Evolutionary conservation across 345 rosid genomes (phyloP), one percentile per base, ranked within the genome.

Genomic region (Salix purpurea): DNA sequence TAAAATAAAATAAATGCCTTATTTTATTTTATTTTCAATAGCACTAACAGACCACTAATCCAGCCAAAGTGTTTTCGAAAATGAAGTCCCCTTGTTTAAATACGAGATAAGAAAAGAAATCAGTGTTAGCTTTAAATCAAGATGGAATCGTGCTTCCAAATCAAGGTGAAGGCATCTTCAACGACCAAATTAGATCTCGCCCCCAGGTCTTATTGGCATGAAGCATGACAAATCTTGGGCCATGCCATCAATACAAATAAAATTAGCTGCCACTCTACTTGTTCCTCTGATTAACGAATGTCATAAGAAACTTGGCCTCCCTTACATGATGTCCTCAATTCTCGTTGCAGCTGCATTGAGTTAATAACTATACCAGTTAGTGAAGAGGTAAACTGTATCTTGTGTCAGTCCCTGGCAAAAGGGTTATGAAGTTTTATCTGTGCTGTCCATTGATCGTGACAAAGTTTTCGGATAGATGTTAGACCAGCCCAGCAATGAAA

Each of bases 401-500:
- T 24, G 15, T 14, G 74, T 81, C 70, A 77, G 74, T 68, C 70
- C 11, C 58, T 13, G 1, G 56, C 65, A 44, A 69, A 18, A 60
- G 23, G 36, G 24, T 32, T n/a, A 16, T 1, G 37, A 32, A 54
- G 30, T 68, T 73, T 74, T 39, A 71, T 36, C 71, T 76, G 34
- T 40, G 67, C n/a, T 46, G 67, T 80, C 79, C 39, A 26, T 37
- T 66, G 39, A 50, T 65, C 73, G 72, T 81, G 79, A 65, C 71
- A 77, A 58, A 15, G 19, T 54, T 75, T 91, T 84, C 62, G 82
- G 65, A 24, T 79, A 86, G 7, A 78, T 21, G 76, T 78, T 85
- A 76, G 74, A 81, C 72, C 80, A 87, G 36, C 76, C 84, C 87
- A 96, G 81, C 79, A 89, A 73, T 40, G 89, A 85, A 74, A 90